Conservation (phyloP, 345 rosid genomes). For the Arabis hirsuta region DNA sequence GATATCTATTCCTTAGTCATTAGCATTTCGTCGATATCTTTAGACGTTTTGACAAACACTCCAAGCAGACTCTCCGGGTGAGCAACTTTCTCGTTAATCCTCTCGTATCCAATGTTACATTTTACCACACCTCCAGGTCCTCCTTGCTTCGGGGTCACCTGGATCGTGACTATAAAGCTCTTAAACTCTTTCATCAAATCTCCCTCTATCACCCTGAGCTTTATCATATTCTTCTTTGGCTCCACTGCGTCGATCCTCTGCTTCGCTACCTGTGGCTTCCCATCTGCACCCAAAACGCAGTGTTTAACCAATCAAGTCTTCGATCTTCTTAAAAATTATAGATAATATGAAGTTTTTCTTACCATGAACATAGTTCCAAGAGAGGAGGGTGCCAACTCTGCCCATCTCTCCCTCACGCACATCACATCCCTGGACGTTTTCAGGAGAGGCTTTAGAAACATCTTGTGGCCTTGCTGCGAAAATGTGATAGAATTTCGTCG, state of each 20-base stretch:
- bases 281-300: conserved; percentile 17
- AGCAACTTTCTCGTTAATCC: conserved; percentile 19
- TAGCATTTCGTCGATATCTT: conserved; percentile 25
- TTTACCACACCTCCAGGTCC: conserved; percentile 36
- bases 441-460: conserved; percentile 31
- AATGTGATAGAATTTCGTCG: conserved; percentile 38
- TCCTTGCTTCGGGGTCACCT: conserved; percentile 25
- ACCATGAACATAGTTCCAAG: conserved; percentile 49
- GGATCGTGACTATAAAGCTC: conserved; percentile 23
- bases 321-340: background rate
- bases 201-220: conserved; percentile 31
- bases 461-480: conserved; percentile 46
- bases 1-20: background rate
- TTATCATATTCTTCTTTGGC: conserved; percentile 19
- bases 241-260: conserved; percentile 31
- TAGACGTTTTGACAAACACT: conserved; percentile 1
- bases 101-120: conserved; percentile 20
- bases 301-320: background rate
- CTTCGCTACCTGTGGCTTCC: conserved; percentile 6
- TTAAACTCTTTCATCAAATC: conserved; percentile 39
- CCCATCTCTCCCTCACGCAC: conserved; percentile 51
- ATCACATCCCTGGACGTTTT: conserved; percentile 33
- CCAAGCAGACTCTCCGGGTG: conserved; percentile 32
- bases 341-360: conserved; percentile 12
- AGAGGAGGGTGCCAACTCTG: conserved; percentile 35